These are phyloP conservation scores for Myxozyma neglecta DNA, from an alignment of 805 yeast genomes.

Conservation along the genomic window DNA sequence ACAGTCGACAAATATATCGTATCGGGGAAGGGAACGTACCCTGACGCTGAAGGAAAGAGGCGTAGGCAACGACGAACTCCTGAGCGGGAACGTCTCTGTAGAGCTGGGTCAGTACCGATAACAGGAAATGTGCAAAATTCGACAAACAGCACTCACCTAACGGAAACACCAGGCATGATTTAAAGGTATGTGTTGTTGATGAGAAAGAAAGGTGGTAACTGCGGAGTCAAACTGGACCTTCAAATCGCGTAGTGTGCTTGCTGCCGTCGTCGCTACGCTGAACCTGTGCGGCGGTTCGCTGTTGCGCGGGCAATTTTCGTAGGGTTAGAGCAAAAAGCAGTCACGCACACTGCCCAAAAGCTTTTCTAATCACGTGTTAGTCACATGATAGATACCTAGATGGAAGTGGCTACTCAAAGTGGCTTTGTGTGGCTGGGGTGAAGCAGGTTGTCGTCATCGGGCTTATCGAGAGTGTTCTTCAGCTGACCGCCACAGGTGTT, in stretches of 20 bases:
- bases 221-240: background rate
- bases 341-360: background rate
- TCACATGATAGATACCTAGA: background rate
- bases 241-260: background rate
- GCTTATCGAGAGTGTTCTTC: constrained; percentile 1
- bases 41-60: constrained; percentile 99
- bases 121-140: background rate
- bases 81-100: constrained; percentile 99
- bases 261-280: background rate
- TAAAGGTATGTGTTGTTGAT: background rate
- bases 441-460: background rate
- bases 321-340: constrained; percentile 8
- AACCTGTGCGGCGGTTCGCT: constrained; percentile 1
- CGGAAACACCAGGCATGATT: constrained; percentile 93
- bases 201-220: background rate
- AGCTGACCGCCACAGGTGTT: background rate
- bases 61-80: constrained; percentile 99
- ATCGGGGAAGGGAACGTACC: constrained; percentile 46
- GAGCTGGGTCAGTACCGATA: background rate
- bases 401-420: background rate
- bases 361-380: background rate
- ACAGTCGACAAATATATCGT: background rate
- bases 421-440: background rate
- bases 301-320: background rate
- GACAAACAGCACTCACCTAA: constrained; percentile 71